Evolutionary conservation across 306 rosid genomes (phyloP), one percentile per base, ranked within the genome.

Genomic region (Parietaria judaica): DNA sequence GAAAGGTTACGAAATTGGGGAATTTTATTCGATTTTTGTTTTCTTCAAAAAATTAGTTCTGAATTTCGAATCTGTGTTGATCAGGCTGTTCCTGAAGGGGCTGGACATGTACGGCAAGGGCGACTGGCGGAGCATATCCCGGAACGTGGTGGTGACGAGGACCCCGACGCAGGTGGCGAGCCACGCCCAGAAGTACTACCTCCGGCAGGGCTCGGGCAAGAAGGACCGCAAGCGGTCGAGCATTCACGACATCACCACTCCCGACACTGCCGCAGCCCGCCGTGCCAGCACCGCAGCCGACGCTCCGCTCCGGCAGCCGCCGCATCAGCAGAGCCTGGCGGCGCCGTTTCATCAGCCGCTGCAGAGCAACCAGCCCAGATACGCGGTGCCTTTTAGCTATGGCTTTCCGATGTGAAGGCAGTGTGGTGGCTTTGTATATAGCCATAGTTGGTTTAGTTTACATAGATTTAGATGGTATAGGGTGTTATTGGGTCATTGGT

Each of bases 121-220:
- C n/a, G 97, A 91, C 71, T 91, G 97, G 97, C 87, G 96, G 74
- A 90, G 97, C 76, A 91, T 91, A 41, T 87, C 97, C 15, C 83
- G 97, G 65, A 85, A 91, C 49, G 83, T 83, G 4, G 97, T 91
- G 17, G 84, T 87, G 50, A 83, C 95, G 3, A 83, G 96, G 73
- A 90, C 97, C 34, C 94, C 97, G 0, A 86, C 97, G 14, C 97
- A 91, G 53, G 98, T 91, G 15, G 98, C 98, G 11, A 91, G 98
- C 71, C 98, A 91, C 58, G 98, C 98, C 10, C 98, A 91, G 57
- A 91, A 91, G n/a, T 91, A 83, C 70, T 91, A 73, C 56, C 85
- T 85, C 48, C 92, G 98, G 11, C 96, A 83, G 63, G 79, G 34
- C 65, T 75, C 90, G 0, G 87, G 51, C 67, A 85, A 80, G 77